Evolutionary conservation across 1,139 yeast genomes (phyloP), one percentile per base, ranked within the genome.

Genomic region (Tardiomyces blankii): DNA sequence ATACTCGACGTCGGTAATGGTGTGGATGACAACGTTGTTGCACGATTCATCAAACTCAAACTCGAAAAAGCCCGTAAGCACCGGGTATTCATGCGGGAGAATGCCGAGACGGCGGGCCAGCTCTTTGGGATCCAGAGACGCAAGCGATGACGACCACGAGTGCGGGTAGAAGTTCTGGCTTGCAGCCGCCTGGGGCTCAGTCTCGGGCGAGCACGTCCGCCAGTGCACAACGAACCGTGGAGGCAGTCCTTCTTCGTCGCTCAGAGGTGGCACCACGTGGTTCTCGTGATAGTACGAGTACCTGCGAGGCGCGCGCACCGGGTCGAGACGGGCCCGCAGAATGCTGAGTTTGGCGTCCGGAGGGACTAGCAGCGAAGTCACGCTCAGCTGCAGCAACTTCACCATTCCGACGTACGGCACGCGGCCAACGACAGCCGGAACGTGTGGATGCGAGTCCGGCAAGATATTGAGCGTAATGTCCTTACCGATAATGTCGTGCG

Each of bases 1-100:
- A 48, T 82, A 71, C 54, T 82, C 83, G 48, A 85, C 72, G 56
- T 82, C 77, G 53, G 84, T 94, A 40, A 85, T 72, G 1, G 88
- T 81, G 58, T 84, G 88, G 7, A 79, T 85, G 27, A 70, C 46
- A 25, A 86, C 75, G 51, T 70, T 59, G 45, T 75, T 72, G 59
- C 82, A 80, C 23, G 70, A 68, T n/a, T 69, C 69, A 57, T 74
- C 77, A 48, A 85, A 69, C 56, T 84, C 94, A 60, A 84, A 85
- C n/a, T 83, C 74, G 59, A 85, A 85, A 4, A 82, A 65, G 0
- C 95, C 95, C 44, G 74, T 70, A 11, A 80, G 59, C 2, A 77
- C 71, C 1, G 60, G 60, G 41, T 53, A 54, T 44, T 55, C 59
- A 38, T 55, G 53, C 2, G 59, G 58, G n/a, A 56, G 47, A n/a